Conservation (phyloP, 2,329 filamentous ascomycete genomes). For the Penicillium sp. region DNA sequence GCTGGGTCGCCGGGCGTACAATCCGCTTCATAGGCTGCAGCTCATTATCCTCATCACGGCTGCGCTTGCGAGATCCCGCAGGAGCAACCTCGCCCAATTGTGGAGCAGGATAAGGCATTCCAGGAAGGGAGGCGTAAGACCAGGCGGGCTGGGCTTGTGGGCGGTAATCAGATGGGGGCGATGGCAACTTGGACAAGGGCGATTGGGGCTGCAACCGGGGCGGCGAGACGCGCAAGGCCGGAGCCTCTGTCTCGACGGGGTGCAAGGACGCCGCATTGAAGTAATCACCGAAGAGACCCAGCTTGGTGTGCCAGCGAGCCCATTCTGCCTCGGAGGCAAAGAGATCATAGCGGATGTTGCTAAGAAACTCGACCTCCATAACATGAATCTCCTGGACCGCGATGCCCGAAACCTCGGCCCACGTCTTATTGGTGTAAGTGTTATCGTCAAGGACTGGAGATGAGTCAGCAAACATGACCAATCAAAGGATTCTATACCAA, state of each 20-base stretch:
- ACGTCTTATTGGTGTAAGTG: conserved; percentile 99
- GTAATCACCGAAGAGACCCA: conserved; percentile 80
- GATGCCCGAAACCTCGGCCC: conserved; percentile 96
- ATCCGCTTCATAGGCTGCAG: conserved; percentile 59
- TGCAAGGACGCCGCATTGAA: conserved; percentile 67
- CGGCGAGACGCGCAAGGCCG: conserved; percentile 36
- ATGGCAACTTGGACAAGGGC: conserved; percentile 41
- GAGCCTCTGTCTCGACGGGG: conserved; percentile 38
- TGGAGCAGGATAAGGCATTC: conserved; percentile 24
- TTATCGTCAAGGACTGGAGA: conserved; percentile 85
- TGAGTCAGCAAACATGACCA: conserved; percentile 25
- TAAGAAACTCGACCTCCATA: conserved; percentile 99
- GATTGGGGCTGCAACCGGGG: conserved; percentile 30
- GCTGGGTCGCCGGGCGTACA: conserved; percentile 25
- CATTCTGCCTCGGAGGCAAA: conserved; percentile 84
- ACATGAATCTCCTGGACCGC: conserved; percentile 93
- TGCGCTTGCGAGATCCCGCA: conserved; percentile 56
- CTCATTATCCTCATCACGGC: conserved; percentile 54
- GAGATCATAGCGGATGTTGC: conserved; percentile 95
- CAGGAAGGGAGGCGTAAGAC: conserved; percentile 26
- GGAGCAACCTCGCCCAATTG: conserved; percentile 23
- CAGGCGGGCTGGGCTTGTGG: conserved; percentile 26
- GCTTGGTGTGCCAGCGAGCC: conserved; percentile 80
- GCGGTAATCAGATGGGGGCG: conserved; percentile 37
- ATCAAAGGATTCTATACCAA: neutral